phyloP scores from a whole-genome alignment of 2,329 filamentous ascomycete species.

The Exutisphaerella laricina region DNA sequence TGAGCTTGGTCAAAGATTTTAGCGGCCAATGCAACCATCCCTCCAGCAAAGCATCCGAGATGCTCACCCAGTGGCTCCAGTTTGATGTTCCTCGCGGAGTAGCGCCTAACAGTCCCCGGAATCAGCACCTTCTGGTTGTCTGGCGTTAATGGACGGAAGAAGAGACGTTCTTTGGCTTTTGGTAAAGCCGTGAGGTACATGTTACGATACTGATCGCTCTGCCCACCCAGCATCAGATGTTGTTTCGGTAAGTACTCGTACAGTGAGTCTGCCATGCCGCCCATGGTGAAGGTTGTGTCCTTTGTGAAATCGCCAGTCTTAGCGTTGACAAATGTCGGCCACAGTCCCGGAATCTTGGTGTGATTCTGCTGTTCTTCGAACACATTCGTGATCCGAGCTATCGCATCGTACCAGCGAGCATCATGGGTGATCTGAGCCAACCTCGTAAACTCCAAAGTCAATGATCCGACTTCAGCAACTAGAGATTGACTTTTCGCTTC shows the following conservation, averaged over 20 bases:
- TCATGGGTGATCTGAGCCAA: slow-evolving; percentile 58
- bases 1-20: slow-evolving; percentile 51
- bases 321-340: slow-evolving; percentile 52
- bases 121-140: slow-evolving; percentile 31
- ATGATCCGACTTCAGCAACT: slow-evolving; percentile 52
- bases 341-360: slow-evolving; percentile 57
- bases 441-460: slow-evolving; percentile 59
- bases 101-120: slow-evolving; percentile 17
- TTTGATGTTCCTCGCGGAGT: slow-evolving; percentile 11
- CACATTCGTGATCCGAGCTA: slow-evolving; percentile 53
- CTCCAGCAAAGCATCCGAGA: slow-evolving; percentile 65
- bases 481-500: slow-evolving; percentile 34
- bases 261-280: slow-evolving; percentile 33
- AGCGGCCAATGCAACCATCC: slow-evolving; percentile 62
- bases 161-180: slow-evolving; percentile 44
- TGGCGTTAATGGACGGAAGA: slow-evolving; percentile 42
- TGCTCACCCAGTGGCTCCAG: slow-evolving; percentile 20
- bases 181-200: slow-evolving; percentile 45
- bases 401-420: slow-evolving; percentile 57
- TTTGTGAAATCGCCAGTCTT: slow-evolving; percentile 31
- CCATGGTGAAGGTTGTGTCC: slow-evolving; percentile 32
- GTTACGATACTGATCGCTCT: slow-evolving; percentile 37
- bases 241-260: slow-evolving; percentile 34
- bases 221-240: slow-evolving; percentile 27
- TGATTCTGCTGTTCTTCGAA: slow-evolving; percentile 50